These are phyloP conservation scores for Xylariaceae sp. DNA, from an alignment of 2,329 filamentous ascomycete species.

Conservation along the genomic window DNA sequence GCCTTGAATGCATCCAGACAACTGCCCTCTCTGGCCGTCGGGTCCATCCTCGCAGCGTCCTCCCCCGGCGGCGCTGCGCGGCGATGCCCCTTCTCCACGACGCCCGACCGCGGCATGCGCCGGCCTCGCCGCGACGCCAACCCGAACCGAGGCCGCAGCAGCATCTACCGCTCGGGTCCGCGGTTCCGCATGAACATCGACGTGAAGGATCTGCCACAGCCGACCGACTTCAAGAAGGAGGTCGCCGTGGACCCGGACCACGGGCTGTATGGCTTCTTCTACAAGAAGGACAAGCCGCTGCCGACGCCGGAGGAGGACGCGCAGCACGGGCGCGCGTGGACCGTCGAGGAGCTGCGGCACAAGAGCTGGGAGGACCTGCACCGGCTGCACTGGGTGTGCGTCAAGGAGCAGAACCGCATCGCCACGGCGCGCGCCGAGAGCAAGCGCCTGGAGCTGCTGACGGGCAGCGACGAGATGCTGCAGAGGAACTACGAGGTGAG, in stretches of 20 bases:
- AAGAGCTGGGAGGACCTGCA: slow-evolving; percentile 96
- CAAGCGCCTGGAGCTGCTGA: slow-evolving; percentile 58
- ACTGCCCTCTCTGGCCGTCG: slow-evolving; percentile 10
- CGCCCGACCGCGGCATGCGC: slow-evolving; percentile 19
- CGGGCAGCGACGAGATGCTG: slow-evolving; percentile 60
- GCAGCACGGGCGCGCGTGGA: slow-evolving; percentile 76
- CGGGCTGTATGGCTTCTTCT: slow-evolving; percentile 91
- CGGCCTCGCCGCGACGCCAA: slow-evolving; percentile 61
- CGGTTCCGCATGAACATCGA: slow-evolving; percentile 68
- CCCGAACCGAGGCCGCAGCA: slow-evolving; percentile 72
- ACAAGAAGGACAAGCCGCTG: slow-evolving; percentile 58
- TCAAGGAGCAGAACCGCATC: slow-evolving; percentile 83
- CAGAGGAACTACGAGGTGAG: slow-evolving; percentile 43
- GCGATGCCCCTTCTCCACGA: slow-evolving; percentile 25
- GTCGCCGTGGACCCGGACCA: slow-evolving; percentile 63
- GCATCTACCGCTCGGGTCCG: slow-evolving; percentile 68
- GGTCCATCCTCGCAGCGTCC: slow-evolving; percentile 6
- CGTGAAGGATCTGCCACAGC: slow-evolving; percentile 64
- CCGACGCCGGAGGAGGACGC: slow-evolving; percentile 63
- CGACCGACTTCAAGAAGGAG: slow-evolving; percentile 54
- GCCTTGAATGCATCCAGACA: slow-evolving; percentile 15
- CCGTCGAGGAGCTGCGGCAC: slow-evolving; percentile 71
- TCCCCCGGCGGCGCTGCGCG: slow-evolving; percentile 10
- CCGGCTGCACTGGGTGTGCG: slow-evolving; percentile 87
- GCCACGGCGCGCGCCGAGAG: slow-evolving; percentile 70